Evolutionary conservation across 441 rosid species (phyloP), one percentile per base, ranked within the genome.

Genomic region (Adansonia gregorii): DNA sequence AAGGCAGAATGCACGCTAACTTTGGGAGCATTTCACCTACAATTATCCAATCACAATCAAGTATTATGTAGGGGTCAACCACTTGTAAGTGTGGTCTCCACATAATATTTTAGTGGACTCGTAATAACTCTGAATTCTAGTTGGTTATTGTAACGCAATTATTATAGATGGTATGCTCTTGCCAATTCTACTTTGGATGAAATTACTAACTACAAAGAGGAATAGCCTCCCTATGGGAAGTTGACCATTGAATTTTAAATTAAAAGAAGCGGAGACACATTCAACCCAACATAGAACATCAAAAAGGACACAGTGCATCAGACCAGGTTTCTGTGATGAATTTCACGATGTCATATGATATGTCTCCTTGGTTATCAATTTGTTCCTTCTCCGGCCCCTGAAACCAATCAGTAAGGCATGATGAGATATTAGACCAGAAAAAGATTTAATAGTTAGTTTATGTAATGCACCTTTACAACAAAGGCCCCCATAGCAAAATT

Each of bases 321-420:
- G 82, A 86, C 92, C 91, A 89, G 63, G 90, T 87, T 4, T 87
- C 90, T 17, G 88, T 87, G 41, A 90, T 74, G 55, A 89, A 90
- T 66, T 90, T 90, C 83, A 89, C 87, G 24, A 87, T 82, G 73
- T 89, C 91, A 67, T 79, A 85, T 7, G 89, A 78, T 73, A 90
- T 90, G 81, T 90, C 92, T 81, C 94, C 92, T 84, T 90, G 91
- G 71, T 89, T 91, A 86, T 90, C 94, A 76, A 90, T 90, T 60
- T 90, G 94, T 81, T 90, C 94, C 84, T 90, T 90, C 59, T 88
- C 92, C 15, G 92, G 94, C 72, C 92, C 94, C 94, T 90, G 71
- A 67, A 76, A 78, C 67, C 69, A 75, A 73, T 77, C 65, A 79
- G 75, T 31, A 59, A 61, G 17, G 31, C 31, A 63, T 15, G 8